Base-by-base conservation (phyloP, 371 early-diverging fungal species). In the Circinella umbellata region DNA sequence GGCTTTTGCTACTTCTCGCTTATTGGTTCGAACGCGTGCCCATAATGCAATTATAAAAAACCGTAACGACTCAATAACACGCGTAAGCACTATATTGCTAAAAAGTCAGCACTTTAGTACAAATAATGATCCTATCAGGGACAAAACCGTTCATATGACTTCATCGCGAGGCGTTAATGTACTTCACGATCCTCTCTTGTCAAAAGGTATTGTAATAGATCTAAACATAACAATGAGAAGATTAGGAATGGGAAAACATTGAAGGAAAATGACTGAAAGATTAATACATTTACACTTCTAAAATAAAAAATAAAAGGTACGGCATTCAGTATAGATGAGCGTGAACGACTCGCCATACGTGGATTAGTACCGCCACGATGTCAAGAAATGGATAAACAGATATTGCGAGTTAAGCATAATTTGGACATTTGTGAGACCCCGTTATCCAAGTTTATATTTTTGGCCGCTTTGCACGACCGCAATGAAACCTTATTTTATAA, bases 401-500 rank as follows among this genome's bases (percentile, higher is more conserved):
- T 89, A 47, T 73, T 84, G 36, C 80, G 90, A 63, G 81, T 88
- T 51, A 87, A 88, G 55, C 81, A 85, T 42, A 88, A 90, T 69
- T 71, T 90, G 64, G 86, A 86, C 66, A 82, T 78, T 53, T 86
- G 83, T 67, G 77, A 79, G 38, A 86, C 87, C 18, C 87, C 88
- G 13, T 74, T 90, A 15, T 76, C 82, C 46, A 89, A 90, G 72
- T 87, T 87, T 70, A 75, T 87, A 48, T 88, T 87, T 63, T 69
- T 87, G 47, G 67, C 78, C 17, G 80, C 80, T 9, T 69, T 84
- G 27, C 83, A 86, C 74, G 89, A 90, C 68, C 86, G 85, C 68
- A 89, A 90, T 55, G 90, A 90, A 73, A 90, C 89, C 0, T 77
- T 90, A 49, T 90, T 84, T 70, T 90, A 90, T 65, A 88, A 89